phyloP scores from a whole-genome alignment of 768 basidiomycete genomes.

The Rhodotorula taiwanensis region DNA sequence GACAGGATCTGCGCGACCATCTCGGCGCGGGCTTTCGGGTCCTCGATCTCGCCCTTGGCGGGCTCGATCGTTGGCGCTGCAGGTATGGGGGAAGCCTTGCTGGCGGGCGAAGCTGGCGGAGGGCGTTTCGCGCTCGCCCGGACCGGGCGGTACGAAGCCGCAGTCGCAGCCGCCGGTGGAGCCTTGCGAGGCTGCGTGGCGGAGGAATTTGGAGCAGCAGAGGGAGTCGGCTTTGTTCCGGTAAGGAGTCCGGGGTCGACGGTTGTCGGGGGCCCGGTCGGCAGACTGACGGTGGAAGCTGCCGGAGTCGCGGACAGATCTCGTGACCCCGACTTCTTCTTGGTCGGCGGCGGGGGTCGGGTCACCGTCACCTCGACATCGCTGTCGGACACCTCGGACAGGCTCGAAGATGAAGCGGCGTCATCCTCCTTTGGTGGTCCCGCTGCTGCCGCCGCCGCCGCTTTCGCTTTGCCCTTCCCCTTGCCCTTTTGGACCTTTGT shows the following conservation, averaged over 20 bases:
- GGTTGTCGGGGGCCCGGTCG: neutral
- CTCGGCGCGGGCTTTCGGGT: conserved; percentile 7
- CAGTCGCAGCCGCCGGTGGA: conserved; percentile 3
- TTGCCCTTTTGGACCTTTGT: conserved; percentile 48
- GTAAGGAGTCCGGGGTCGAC: neutral
- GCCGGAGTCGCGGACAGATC: neutral
- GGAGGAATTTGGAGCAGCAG: too few species aligned
- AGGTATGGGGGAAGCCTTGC: too few species aligned
- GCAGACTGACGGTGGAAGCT: too few species aligned
- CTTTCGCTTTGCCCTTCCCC: conserved; percentile 37
- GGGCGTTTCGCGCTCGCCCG: conserved; percentile 1
- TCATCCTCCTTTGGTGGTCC: neutral
- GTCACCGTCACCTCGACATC: conserved; percentile 5
- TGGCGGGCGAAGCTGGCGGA: neutral
- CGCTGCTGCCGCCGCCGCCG: neutral
- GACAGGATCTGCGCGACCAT: conserved; percentile 19
- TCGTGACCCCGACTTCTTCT: neutral
- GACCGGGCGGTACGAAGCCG: conserved; percentile 1
- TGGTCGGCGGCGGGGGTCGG: too few species aligned
- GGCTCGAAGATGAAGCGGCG: conserved; percentile 12
- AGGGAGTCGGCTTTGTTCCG: neutral
- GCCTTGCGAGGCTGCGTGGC: neutral
- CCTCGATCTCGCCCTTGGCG: conserved; percentile 14
- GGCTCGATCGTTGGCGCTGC: neutral
- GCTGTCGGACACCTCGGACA: conserved; percentile 18